Percentiles rank a stretch among this genome's conserved stretches.
Conservation (phyloP, 2,329 filamentous ascomycete species). For the Colletotrichum gloeosporioides region DNA sequence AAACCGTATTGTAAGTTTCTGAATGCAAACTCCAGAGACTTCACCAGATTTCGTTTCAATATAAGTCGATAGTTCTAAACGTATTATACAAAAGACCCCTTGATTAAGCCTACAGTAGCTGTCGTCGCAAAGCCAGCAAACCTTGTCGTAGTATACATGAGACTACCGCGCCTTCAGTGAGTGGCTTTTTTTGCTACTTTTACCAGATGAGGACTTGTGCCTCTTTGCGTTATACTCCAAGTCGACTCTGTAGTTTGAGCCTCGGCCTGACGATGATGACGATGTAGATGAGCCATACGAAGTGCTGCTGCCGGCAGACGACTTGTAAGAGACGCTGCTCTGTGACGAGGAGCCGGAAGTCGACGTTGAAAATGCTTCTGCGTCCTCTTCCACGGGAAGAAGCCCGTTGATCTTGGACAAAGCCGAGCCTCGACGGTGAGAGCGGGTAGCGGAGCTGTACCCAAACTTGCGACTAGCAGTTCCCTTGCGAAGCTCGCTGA, state of each 20-base stretch:
- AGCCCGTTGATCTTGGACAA: slow-evolving; percentile 14
- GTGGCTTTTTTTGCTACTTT: not conserved
- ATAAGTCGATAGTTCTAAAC: not conserved
- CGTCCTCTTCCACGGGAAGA: not conserved
- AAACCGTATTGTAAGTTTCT: no score
- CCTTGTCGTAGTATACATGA: not conserved
- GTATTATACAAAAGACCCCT: not conserved
- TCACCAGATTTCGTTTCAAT: not conserved
- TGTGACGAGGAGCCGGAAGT: slow-evolving; percentile 21
- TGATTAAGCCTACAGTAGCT: not conserved
- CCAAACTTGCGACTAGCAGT: slow-evolving; percentile 42
- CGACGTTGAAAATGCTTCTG: not conserved
- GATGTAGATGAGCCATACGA: slow-evolving; percentile 10
- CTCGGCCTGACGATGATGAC: slow-evolving; percentile 22
- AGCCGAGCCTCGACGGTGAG: slow-evolving; percentile 33
- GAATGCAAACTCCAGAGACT: not conserved
- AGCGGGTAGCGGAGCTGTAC: slow-evolving; percentile 31
- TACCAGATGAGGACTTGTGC: slow-evolving; percentile 7
- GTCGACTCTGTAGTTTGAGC: slow-evolving; percentile 28
- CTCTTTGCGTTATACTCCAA: slow-evolving; percentile 32
- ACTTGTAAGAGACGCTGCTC: slow-evolving; percentile 1
- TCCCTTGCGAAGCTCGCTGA: slow-evolving; percentile 41
- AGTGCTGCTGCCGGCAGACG: not conserved
- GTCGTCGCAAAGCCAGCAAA: not conserved
- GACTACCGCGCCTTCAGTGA: not conserved